These are phyloP conservation scores for Cicer bijugum DNA, from an alignment of 306 rosid genomes.

Conservation along the genomic window DNA sequence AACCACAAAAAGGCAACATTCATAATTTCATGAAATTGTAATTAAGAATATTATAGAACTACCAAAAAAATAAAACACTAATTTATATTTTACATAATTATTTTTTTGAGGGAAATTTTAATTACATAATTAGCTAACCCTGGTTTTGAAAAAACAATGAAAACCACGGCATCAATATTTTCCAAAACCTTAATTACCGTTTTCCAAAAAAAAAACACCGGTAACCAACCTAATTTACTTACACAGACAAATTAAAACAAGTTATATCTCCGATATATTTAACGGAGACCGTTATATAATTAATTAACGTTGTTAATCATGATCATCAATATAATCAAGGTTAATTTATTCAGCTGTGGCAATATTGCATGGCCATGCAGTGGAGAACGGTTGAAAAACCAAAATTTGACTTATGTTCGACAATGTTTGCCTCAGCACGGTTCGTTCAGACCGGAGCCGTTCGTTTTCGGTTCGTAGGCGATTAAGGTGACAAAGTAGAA, in stretches of 20 bases:
- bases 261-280: conserved; percentile 47
- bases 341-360: conserved; percentile 50
- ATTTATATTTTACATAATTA: conserved; percentile 46
- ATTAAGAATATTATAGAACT: conserved; percentile 24
- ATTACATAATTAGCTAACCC: conserved; percentile 10
- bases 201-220: conserved; percentile 40
- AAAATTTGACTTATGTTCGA: conserved; percentile 55
- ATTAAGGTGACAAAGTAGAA: conserved; percentile 49
- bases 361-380: conserved; percentile 68
- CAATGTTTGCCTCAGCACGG: conserved; percentile 59
- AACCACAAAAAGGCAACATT: conserved; percentile 21
- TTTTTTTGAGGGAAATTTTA: not conserved
- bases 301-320: conserved; percentile 48
- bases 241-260: conserved; percentile 34
- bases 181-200: conserved; percentile 50
- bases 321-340: conserved; percentile 28
- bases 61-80: conserved; percentile 32
- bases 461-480: conserved; percentile 60
- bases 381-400: conserved; percentile 56
- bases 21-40: not conserved
- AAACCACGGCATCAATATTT: conserved; percentile 35
- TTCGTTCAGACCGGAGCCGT: conserved; percentile 61
- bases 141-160: conserved; percentile 43
- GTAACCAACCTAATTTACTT: conserved; percentile 34
- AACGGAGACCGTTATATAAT: conserved; percentile 35